A percentile compares a stretch with the other conserved stretches of the same genome.
Conservation (phyloP, 495 filamentous ascomycete species). For the Delitschia confertaspora region DNA sequence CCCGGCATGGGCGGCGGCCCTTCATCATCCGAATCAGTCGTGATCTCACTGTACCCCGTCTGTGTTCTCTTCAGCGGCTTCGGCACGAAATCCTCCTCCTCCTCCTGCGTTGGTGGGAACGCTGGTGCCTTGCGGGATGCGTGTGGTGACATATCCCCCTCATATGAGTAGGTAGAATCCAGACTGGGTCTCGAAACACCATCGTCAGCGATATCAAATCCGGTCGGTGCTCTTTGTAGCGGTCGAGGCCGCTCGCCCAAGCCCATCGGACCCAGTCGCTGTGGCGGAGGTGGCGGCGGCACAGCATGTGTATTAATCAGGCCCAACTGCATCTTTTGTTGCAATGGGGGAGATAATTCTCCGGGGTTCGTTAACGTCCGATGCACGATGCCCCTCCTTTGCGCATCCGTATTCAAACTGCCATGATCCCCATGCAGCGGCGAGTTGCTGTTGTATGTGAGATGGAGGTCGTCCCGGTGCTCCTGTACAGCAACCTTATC, state of each 20-base stretch:
- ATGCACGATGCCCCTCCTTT: slow-evolving; percentile 10
- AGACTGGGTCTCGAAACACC: slow-evolving; percentile 18
- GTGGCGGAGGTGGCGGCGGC: slow-evolving; percentile 11
- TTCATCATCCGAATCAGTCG: slow-evolving; percentile 4
- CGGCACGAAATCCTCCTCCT: slow-evolving; percentile 23
- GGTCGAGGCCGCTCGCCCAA: slow-evolving; percentile 15
- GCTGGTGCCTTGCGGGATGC: slow-evolving; percentile 3
- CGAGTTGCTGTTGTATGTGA: slow-evolving; percentile 4
- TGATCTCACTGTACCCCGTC: slow-evolving; percentile 19
- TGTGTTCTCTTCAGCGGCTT: slow-evolving; percentile 15
- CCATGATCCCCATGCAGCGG: slow-evolving; percentile 11
- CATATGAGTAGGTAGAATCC: slow-evolving; percentile 19
- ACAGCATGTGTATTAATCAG: slow-evolving; percentile 20
- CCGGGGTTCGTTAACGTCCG: slow-evolving; percentile 15
- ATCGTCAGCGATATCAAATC: slow-evolving; percentile 17
- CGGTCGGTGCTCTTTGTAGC: slow-evolving; percentile 19
- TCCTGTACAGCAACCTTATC: slow-evolving; percentile 4
- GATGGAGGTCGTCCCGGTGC: slow-evolving; percentile 19
- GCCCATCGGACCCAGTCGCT: slow-evolving; percentile 22
- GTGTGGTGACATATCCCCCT: slow-evolving; percentile 16
- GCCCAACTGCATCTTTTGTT: slow-evolving; percentile 25
- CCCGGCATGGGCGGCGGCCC: neutral
- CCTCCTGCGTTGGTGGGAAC: slow-evolving; percentile 15
- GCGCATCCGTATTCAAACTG: slow-evolving; percentile 10
- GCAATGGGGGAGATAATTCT: slow-evolving; percentile 24